These are phyloP conservation scores for Coelastrella sp. DNA, from an alignment of 139 green algal genomes.

Conservation along the genomic window DNA sequence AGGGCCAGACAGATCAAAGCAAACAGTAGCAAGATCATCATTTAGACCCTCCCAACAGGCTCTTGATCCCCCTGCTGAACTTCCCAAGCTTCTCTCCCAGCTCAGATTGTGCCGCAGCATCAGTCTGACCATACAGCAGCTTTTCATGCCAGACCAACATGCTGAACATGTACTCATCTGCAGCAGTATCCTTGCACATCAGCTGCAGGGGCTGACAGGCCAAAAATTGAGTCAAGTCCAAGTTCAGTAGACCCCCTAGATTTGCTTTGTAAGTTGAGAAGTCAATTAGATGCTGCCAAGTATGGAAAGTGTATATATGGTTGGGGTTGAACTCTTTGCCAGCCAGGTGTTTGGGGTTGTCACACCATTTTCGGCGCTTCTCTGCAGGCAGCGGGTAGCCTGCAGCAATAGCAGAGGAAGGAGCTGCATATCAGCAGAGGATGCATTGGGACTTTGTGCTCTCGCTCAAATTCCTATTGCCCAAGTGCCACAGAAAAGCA, in stretches of 20 bases:
- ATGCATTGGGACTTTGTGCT: neutral
- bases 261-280: slow-evolving; percentile 43
- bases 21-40: too few relatives aligned
- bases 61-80: neutral
- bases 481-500: too few relatives aligned
- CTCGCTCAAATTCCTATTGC: neutral
- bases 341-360: slow-evolving; percentile 39
- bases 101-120: neutral
- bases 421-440: neutral
- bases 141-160: slow-evolving; percentile 52
- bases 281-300: slow-evolving; percentile 54
- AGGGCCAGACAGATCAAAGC: too few relatives aligned
- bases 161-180: slow-evolving; percentile 44
- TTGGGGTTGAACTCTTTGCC: neutral
- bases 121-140: slow-evolving; percentile 40
- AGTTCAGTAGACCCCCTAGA: slow-evolving; percentile 24
- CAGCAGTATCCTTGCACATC: slow-evolving; percentile 11
- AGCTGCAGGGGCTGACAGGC: slow-evolving; percentile 50
- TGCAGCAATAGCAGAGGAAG: neutral
- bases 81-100: slow-evolving; percentile 19
- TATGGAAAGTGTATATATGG: slow-evolving; percentile 50
- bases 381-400: neutral
- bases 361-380: slow-evolving; percentile 49
- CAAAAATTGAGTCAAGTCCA: slow-evolving; percentile 37
- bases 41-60: neutral